These are phyloP conservation scores for Holtermanniella nyarrowii DNA, from an alignment of 768 basidiomycete species.

Conservation along the genomic window DNA sequence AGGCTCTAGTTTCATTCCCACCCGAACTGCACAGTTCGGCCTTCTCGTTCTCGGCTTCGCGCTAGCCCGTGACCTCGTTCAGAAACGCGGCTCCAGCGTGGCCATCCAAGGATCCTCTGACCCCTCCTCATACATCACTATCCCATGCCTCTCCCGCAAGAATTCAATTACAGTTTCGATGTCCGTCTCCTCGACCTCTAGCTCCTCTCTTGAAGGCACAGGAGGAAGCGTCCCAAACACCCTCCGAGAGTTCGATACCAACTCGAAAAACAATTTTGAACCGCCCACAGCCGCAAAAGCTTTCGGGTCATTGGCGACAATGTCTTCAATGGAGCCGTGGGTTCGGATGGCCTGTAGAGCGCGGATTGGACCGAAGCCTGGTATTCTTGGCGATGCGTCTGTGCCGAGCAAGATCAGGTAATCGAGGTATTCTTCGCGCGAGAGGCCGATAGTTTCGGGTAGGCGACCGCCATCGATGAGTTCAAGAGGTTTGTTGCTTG, in stretches of 20 bases:
- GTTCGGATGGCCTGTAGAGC: constrained; percentile 66
- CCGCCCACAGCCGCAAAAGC: constrained; percentile 7
- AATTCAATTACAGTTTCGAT: constrained; percentile 17
- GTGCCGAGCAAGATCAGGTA: constrained; percentile 81
- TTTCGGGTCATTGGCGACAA: constrained; percentile 45
- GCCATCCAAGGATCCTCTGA: no score
- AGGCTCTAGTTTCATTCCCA: no score
- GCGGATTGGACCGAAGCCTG: constrained; percentile 63
- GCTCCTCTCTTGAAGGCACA: constrained; percentile 9
- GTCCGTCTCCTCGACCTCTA: constrained; percentile 2
- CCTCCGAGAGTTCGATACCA: constrained; percentile 6
- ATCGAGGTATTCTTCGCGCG: constrained; percentile 58
- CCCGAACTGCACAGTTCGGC: no score
- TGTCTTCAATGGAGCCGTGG: constrained; percentile 61
- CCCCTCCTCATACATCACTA: constrained; percentile 9
- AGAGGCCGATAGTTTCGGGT: constrained; percentile 51
- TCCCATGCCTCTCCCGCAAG: constrained; percentile 27
- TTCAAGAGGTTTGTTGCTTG: constrained; percentile 51
- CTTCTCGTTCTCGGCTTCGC: no score
- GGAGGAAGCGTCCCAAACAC: constrained; percentile 18
- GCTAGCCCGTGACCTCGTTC: no score
- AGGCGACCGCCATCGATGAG: constrained; percentile 57
- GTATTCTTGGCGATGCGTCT: constrained; percentile 78
- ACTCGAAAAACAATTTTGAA: constrained; percentile 17
- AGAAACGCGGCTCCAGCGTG: no score